These are phyloP conservation scores for Papiliotrema laurentii DNA, from an alignment of 1,284 basidiomycete species.

Conservation along the genomic window DNA sequence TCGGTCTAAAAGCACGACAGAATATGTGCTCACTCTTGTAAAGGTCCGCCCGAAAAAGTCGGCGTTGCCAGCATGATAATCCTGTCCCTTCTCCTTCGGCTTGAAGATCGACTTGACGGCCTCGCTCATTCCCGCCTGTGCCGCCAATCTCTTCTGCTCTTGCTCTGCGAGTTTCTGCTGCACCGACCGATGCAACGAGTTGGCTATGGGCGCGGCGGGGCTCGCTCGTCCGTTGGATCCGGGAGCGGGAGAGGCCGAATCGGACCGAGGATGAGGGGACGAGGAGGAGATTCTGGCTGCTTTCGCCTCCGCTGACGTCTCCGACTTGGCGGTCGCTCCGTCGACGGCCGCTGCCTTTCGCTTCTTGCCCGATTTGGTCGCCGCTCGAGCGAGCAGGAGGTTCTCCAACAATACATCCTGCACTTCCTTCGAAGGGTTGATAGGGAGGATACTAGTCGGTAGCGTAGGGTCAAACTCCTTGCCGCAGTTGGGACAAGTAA, in stretches of 20 bases:
- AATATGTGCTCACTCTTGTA: conserved; percentile 38
- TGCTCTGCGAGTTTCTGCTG: conserved; percentile 44
- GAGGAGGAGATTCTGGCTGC: conserved; percentile 2
- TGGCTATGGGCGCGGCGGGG: conserved; percentile 3
- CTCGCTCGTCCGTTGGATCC: background rate
- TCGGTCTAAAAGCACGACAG: background rate
- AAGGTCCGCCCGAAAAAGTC: conserved; percentile 50
- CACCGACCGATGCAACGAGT: conserved; percentile 26
- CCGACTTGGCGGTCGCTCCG: conserved; percentile 4
- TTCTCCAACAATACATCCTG: conserved; percentile 41
- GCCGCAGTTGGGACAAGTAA: conserved; percentile 46
- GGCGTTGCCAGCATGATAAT: conserved; percentile 28
- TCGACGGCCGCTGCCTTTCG: conserved; percentile 19
- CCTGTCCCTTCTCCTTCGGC: conserved; percentile 25
- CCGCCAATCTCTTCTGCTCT: conserved; percentile 42
- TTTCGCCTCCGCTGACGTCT: conserved; percentile 8
- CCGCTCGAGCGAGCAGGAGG: conserved; percentile 32
- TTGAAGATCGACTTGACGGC: conserved; percentile 48
- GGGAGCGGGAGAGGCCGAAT: background rate
- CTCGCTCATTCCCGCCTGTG: conserved; percentile 46
- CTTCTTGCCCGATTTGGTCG: conserved; percentile 39
- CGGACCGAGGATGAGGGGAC: background rate
- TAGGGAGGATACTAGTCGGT: conserved; percentile 24
- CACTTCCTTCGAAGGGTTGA: conserved; percentile 38
- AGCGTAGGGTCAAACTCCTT: conserved; percentile 37